phyloP scores from a whole-genome alignment of 371 early-diverging fungal species.

The Smittium culicis region DNA sequence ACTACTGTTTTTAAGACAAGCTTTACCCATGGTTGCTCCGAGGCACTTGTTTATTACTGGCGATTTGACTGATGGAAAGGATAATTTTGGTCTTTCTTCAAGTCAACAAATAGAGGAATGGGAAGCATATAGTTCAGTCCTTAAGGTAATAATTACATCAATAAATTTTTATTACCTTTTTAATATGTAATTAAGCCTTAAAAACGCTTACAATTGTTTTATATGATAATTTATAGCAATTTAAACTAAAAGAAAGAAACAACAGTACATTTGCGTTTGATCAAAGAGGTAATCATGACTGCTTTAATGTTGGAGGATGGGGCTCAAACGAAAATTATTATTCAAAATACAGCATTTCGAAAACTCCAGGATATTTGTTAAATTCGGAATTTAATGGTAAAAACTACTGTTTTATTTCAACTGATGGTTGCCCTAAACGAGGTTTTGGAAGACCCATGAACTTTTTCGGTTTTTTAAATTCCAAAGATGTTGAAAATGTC shows the following conservation, averaged over 20 bases:
- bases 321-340: constrained; percentile 48
- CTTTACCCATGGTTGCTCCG: constrained; percentile 53
- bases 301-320: constrained; percentile 60
- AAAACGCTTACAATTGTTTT: constrained; percentile 24
- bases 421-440: constrained; percentile 69
- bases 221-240: too few relatives aligned
- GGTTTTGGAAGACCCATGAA: constrained; percentile 76
- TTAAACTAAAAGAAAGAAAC: too few relatives aligned
- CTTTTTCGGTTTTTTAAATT: constrained; percentile 74
- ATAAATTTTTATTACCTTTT: too few relatives aligned
- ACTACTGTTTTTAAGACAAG: constrained; percentile 53
- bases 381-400: constrained; percentile 40
- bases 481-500: constrained; percentile 55
- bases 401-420: constrained; percentile 63
- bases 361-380: constrained; percentile 46
- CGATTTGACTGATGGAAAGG: constrained; percentile 82
- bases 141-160: constrained; percentile 30
- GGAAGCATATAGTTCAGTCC: constrained; percentile 48
- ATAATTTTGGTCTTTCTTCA: constrained; percentile 41
- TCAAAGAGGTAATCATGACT: constrained; percentile 75
- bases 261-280: constrained; percentile 59
- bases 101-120: constrained; percentile 73
- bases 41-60: constrained; percentile 53
- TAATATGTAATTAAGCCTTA: constrained; percentile 7
- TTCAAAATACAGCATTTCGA: constrained; percentile 37